Percentiles rank a stretch among this genome's conserved stretches.
phyloP scores from a whole-genome alignment of 768 basidiomycete species.

The Pleurotus eryngii region DNA sequence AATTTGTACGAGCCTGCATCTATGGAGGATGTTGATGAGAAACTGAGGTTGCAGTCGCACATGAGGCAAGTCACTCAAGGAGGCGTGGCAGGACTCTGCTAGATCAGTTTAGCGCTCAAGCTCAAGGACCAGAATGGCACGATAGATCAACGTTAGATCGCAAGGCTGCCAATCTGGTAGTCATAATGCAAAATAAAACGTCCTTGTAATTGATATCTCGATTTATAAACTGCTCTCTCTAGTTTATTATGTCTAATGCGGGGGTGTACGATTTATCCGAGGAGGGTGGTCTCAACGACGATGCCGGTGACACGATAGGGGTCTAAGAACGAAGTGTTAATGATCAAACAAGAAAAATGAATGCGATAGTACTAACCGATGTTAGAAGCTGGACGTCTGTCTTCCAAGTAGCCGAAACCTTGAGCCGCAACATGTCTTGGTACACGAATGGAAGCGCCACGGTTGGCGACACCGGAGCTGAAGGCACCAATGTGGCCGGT shows the following conservation, averaged over 20 bases:
- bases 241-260: background rate
- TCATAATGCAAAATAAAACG: constrained; percentile 8
- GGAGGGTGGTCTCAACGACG: constrained; percentile 83
- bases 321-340: constrained; percentile 42
- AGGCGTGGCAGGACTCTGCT: too few relatives aligned
- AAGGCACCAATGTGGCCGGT: constrained; percentile 92
- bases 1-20: constrained; percentile 63
- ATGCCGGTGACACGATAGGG: constrained; percentile 93
- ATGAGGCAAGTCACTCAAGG: constrained; percentile 21
- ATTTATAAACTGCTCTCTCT: constrained; percentile 4
- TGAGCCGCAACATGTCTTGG: constrained; percentile 90
- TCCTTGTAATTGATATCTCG: background rate
- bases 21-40: constrained; percentile 43
- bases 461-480: constrained; percentile 94
- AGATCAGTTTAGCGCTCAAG: too few relatives aligned
- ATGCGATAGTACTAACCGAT: constrained; percentile 61
- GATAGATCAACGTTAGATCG: too few relatives aligned
- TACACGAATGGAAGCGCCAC: constrained; percentile 95
- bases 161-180: background rate
- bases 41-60: constrained; percentile 48
- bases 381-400: constrained; percentile 97
- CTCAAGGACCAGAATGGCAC: too few relatives aligned
- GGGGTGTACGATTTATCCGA: constrained; percentile 28
- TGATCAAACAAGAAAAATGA: constrained; percentile 3
- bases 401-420: constrained; percentile 95